These are phyloP conservation scores for Clitopilus passeckerianus DNA, from an alignment of 768 basidiomycete species.

Conservation along the genomic window DNA sequence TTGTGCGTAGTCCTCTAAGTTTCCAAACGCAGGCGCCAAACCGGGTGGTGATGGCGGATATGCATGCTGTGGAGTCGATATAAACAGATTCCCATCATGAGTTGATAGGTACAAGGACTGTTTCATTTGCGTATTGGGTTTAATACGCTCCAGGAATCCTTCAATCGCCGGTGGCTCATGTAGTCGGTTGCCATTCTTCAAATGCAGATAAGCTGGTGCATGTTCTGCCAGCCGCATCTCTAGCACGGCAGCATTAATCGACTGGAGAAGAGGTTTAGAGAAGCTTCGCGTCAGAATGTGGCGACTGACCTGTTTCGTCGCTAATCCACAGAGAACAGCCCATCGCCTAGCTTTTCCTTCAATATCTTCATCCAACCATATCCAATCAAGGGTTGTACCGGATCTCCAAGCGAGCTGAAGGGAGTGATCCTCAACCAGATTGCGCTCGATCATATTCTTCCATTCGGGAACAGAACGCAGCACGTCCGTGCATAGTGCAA, in stretches of 20 bases:
- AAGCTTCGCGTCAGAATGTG: not conserved
- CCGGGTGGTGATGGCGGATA: constrained; percentile 72
- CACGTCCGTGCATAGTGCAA: constrained; percentile 55
- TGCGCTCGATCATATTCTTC: constrained; percentile 51
- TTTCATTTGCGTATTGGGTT: constrained; percentile 48
- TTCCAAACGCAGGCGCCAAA: constrained; percentile 21
- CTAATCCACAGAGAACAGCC: constrained; percentile 73
- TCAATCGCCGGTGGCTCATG: constrained; percentile 80
- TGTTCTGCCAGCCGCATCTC: constrained; percentile 79
- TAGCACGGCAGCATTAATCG: constrained; percentile 42
- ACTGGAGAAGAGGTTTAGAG: constrained; percentile 14
- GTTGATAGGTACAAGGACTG: constrained; percentile 65
- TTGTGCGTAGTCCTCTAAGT: constrained; percentile 23
- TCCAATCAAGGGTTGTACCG: constrained; percentile 78
- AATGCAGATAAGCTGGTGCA: constrained; percentile 39
- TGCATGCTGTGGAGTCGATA: constrained; percentile 43
- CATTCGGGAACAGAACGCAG: constrained; percentile 56
- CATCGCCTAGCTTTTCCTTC: constrained; percentile 59
- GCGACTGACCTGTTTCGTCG: constrained; percentile 58
- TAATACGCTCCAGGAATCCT: constrained; percentile 77
- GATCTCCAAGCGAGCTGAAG: constrained; percentile 79
- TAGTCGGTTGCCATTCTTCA: constrained; percentile 43
- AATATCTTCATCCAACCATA: constrained; percentile 68
- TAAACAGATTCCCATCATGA: constrained; percentile 73
- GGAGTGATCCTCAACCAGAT: constrained; percentile 47